These are phyloP conservation scores for Orbilia javanica DNA, from an alignment of 2,329 filamentous ascomycete species.

Conservation along the genomic window DNA sequence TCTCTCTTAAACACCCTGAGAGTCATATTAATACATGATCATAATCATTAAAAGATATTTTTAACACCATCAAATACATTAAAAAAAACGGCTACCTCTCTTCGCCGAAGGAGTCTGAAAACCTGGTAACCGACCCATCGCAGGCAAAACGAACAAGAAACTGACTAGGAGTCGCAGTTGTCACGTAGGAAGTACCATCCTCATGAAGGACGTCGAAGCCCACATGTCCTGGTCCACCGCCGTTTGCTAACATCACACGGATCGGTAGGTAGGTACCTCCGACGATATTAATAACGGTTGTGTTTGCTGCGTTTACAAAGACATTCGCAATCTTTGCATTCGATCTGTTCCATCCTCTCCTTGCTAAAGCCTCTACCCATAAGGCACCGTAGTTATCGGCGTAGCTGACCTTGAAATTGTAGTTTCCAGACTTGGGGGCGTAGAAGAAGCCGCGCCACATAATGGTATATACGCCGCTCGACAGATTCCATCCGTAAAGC, in stretches of 20 bases:
- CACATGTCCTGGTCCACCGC: not conserved
- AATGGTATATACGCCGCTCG: constrained; percentile 1
- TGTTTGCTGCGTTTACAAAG: not conserved
- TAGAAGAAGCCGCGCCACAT: constrained; percentile 35
- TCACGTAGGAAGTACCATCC: not conserved
- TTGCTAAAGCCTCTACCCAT: not conserved
- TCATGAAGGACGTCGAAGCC: not conserved
- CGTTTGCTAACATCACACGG: constrained; percentile 7
- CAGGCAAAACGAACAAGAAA: constrained; percentile 18
- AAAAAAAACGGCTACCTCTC: constrained; percentile 2
- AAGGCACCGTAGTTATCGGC: constrained; percentile 16
- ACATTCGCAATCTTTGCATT: not conserved
- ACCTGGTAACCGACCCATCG: not conserved
- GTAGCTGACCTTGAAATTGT: not conserved
- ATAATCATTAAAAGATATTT: not conserved
- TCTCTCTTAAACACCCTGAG: not conserved
- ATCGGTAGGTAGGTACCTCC: constrained; percentile 16
- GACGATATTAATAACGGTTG: not conserved
- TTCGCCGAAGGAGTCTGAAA: not conserved
- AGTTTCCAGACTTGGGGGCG: not conserved
- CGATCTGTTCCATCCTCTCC: not conserved
- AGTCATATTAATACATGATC: constrained; percentile 15
- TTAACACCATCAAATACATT: not conserved
- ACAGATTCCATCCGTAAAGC: constrained; percentile 26
- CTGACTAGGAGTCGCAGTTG: not conserved